Percentiles rank a stretch among this genome's conserved stretches.
phyloP scores from a whole-genome alignment of 75 land plant genomes.

The Gnetum montanum region DNA sequence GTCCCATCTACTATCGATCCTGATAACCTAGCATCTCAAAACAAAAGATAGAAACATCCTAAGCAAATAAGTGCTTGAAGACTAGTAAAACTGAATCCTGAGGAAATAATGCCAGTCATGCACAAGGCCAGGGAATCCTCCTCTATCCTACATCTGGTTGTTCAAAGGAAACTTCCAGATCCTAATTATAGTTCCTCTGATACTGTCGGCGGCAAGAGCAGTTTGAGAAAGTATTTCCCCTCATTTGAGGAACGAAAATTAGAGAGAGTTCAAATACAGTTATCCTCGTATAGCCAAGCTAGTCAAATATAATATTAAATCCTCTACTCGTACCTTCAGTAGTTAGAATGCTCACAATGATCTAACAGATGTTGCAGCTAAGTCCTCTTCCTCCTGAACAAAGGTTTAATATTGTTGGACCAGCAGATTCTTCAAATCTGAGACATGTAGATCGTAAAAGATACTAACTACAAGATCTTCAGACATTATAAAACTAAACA shows the following conservation, averaged over 20 bases:
- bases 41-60: slow-evolving; percentile 32
- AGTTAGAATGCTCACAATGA: slow-evolving; percentile 46
- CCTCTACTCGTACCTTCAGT: slow-evolving; percentile 31
- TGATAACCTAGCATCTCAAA: slow-evolving; percentile 28
- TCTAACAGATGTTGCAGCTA: slow-evolving; percentile 10
- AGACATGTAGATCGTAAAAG: slow-evolving; percentile 1
- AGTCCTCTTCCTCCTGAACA: slow-evolving; percentile 24
- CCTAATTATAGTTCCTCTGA: slow-evolving; percentile 50
- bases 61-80: slow-evolving; percentile 88
- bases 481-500: too few relatives aligned
- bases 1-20: slow-evolving; percentile 86
- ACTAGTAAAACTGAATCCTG: slow-evolving; percentile 69
- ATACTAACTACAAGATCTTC: too few relatives aligned
- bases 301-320: slow-evolving; percentile 46
- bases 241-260: slow-evolving; percentile 16
- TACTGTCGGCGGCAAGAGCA: slow-evolving; percentile 47
- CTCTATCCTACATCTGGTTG: slow-evolving; percentile 60
- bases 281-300: slow-evolving; percentile 43
- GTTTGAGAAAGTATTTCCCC: slow-evolving; percentile 29
- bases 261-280: slow-evolving; percentile 16
- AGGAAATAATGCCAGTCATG: slow-evolving; percentile 67
- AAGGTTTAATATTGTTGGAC: slow-evolving; percentile 1
- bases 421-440: slow-evolving; percentile 4
- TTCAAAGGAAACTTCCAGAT: slow-evolving; percentile 28
- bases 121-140: slow-evolving; percentile 91